Evolutionary conservation across 2,329 filamentous ascomycete species (phyloP), one percentile per base, ranked within the genome.

Genomic region (Teratosphaeria pseudoeucalypti): DNA sequence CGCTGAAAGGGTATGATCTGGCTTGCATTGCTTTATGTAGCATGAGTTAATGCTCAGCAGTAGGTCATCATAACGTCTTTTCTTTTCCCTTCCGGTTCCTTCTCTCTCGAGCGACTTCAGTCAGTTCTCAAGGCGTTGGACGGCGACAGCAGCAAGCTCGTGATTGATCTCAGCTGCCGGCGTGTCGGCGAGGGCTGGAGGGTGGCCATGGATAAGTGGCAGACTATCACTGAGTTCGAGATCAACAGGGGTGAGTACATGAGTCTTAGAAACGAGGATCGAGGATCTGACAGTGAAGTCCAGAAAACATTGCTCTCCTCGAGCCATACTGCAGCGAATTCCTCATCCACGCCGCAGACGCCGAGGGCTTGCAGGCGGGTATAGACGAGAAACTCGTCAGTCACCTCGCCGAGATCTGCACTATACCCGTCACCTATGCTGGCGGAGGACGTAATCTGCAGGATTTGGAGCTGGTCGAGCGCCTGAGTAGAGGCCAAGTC

Each of bases 151-250:
- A 77, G 79, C 55, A 94, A 89, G 75, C 84, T 99, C 55, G 92
- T 99, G 65, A 92, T 99, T 72, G 94, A 99, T 71, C 82, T 99
- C 27, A 96, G 91, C 75, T 99, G 94, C 72, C 85, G 94, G 57
- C 81, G 86, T 60, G 86, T 85, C 61, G 88, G 81, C 43, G 79
- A 86, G 59, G 86, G 79, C 47, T 99, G 94, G 94, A 91, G 89
- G 69, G 94, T 99, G n/a, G 92, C 94, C 58, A 99, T 95, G 87
- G 90, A 99, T 75, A 95, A 95, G 74, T 99, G 94, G 94, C 94
- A 97, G 79, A 96, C 90, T 1, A 87, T 97, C 59, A 97, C 94
- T 1, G 90, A 96, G 69, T 95, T 96, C 85, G 90, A 96, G 72
- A 85, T 99, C 64, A 92, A 87, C 64, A 80, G 89, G 80, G 89